Evolutionary conservation across 2,329 filamentous ascomycete genomes (phyloP).

Genomic region (Colletotrichum sp.): DNA sequence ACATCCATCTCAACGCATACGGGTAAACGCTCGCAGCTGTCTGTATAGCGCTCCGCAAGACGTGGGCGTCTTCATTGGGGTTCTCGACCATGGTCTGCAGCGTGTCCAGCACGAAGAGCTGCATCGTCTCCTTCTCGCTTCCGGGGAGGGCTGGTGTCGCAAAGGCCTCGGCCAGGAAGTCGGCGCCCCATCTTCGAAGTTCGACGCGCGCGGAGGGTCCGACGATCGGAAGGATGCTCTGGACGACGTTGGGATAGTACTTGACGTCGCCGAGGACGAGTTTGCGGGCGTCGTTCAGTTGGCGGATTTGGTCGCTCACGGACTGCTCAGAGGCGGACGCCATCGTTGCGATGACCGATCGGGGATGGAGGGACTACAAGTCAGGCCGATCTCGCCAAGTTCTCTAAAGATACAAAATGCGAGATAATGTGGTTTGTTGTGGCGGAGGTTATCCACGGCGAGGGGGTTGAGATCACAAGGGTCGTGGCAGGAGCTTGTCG

Average conservation of each 20-base stretch:
- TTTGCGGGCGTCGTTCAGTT: conserved; percentile 89
- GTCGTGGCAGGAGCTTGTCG: conserved; percentile 14
- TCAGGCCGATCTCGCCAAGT: background rate
- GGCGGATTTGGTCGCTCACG: conserved; percentile 78
- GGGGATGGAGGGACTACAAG: background rate
- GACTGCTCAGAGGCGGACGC: conserved; percentile 52
- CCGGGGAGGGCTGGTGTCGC: conserved; percentile 83
- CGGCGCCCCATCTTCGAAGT: conserved; percentile 92
- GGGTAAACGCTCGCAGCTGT: conserved; percentile 92
- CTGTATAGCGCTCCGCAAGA: conserved; percentile 87
- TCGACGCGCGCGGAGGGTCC: conserved; percentile 76
- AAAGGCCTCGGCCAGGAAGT: conserved; percentile 96
- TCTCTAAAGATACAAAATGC: background rate
- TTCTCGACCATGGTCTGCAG: conserved; percentile 74
- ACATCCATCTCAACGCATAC: conserved; percentile 92
- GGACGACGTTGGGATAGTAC: conserved; percentile 91
- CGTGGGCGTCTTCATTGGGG: conserved; percentile 76
- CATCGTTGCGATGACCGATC: conserved; percentile 45
- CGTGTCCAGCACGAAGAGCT: conserved; percentile 78
- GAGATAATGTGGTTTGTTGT: background rate
- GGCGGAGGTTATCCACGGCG: background rate
- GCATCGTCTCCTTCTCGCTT: conserved; percentile 81
- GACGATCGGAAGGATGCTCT: conserved; percentile 91
- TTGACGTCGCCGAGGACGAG: conserved; percentile 86
- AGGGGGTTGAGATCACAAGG: background rate